Evolutionary conservation across 192 early-diverging fungal genomes (phyloP), one percentile per base, ranked within the genome.

Genomic region (Geranomyces michiganensis): DNA sequence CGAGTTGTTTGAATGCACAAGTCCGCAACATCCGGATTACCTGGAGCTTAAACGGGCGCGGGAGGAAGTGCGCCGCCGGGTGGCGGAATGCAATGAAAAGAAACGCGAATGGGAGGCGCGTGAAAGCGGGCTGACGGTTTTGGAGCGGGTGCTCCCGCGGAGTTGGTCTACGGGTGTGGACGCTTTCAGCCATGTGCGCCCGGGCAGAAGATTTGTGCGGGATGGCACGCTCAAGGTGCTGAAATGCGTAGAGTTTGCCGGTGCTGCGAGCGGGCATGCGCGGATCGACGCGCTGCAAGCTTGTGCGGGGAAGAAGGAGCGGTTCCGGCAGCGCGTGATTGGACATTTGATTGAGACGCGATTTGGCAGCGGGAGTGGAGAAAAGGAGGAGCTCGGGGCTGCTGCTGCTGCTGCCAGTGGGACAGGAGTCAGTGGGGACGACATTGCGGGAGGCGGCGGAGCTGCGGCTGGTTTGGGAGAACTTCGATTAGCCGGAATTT

Each of bases 61-160:
- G n/a, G 84, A 83, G 21, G 89, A 89, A 49, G 84, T 96, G 0
- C 83, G 90, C 58, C 62, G 68, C 6, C 83, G 89, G 27, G 88
- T 96, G 6, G 85, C 86, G 45, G 88, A 94, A 32, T 91, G 92
- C 17, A 97, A 99, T 78, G 96, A 96, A 49, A 91, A 85, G 69
- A 93, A 87, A 84, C 91, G 83, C 68, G 90, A 73, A 76, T 85
- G 82, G 71, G 91, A 92, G 77, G 75, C 75, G 47, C 30, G 56
- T 32, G 73, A 74, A 44, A 56, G 29, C n/a, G 73, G 73, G 15
- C 56, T 74, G 58, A 12, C 60, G 19, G 73, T 74, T n/a, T 47
- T 74, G 24, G 51, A 68, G 41, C 64, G 72, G 64, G 74, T 79
- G 21, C 5, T 19, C 7, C 61, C 65, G 22, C 45, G 45, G 17